Conservation (phyloP, 768 basidiomycete genomes). For the Lactarius sanguifluus region DNA sequence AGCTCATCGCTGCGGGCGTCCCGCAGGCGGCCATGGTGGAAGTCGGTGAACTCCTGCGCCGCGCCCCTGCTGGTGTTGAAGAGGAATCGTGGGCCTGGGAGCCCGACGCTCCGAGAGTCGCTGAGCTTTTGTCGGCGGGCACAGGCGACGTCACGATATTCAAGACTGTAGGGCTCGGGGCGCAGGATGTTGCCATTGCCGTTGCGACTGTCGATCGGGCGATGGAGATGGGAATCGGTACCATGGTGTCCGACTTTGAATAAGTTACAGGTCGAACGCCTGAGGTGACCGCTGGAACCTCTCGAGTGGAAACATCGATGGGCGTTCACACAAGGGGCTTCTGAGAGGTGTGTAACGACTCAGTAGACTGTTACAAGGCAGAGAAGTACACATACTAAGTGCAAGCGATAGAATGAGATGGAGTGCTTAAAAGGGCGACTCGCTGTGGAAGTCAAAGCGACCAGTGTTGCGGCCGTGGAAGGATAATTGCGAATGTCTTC, state of each 20-base stretch:
- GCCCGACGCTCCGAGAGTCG: slow-evolving; percentile 21
- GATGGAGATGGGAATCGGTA: slow-evolving; percentile 52
- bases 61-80: background rate
- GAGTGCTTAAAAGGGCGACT: too few relatives aligned
- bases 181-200: slow-evolving; percentile 87
- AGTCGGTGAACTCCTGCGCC: slow-evolving; percentile 60
- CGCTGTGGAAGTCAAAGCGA: too few relatives aligned
- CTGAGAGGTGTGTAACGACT: too few relatives aligned
- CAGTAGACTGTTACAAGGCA: too few relatives aligned
- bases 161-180: slow-evolving; percentile 84
- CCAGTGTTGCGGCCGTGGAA: too few relatives aligned
- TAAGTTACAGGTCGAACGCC: too few relatives aligned
- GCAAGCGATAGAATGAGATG: too few relatives aligned
- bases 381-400: too few relatives aligned
- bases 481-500: too few relatives aligned
- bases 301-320: too few relatives aligned
- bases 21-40: slow-evolving; percentile 50
- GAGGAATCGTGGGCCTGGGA: slow-evolving; percentile 12
- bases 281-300: too few relatives aligned
- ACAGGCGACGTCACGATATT: slow-evolving; percentile 62
- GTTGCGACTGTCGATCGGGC: slow-evolving; percentile 65
- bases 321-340: too few relatives aligned
- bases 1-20: slow-evolving; percentile 61
- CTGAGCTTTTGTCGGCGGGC: slow-evolving; percentile 22
- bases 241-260: slow-evolving; percentile 36